Conservation (phyloP, 1,284 basidiomycete species). For the Singerocomus inundabilis region DNA sequence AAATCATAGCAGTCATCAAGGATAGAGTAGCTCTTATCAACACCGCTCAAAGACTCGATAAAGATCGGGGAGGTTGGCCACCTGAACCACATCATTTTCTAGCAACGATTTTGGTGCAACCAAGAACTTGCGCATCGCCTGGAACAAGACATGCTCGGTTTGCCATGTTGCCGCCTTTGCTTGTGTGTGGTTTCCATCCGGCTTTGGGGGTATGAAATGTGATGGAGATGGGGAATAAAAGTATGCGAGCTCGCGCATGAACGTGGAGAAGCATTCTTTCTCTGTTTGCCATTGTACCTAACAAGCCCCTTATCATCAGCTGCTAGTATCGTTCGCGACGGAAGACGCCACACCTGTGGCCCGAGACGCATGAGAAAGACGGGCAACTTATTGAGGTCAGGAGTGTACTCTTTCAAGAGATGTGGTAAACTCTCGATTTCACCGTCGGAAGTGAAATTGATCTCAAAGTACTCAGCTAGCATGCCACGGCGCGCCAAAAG, state of each 20-base stretch:
- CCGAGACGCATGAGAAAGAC: constrained; percentile 84
- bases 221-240: constrained; percentile 71
- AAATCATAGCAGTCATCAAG: constrained; percentile 4
- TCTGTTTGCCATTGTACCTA: constrained; percentile 91
- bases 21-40: constrained; percentile 35
- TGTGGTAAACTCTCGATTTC: constrained; percentile 76
- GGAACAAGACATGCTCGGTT: constrained; percentile 86
- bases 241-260: constrained; percentile 87
- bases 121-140: constrained; percentile 75
- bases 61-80: constrained; percentile 84
- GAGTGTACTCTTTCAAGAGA: constrained; percentile 81
- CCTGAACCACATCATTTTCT: constrained; percentile 77
- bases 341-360: constrained; percentile 57
- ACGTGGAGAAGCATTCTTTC: constrained; percentile 79
- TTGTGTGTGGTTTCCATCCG: constrained; percentile 37
- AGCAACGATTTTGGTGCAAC: constrained; percentile 67
- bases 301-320: background rate
- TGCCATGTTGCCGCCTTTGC: constrained; percentile 74
- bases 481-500: constrained; percentile 71
- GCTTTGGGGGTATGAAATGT: constrained; percentile 15
- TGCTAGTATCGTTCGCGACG: background rate
- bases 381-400: constrained; percentile 84
- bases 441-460: constrained; percentile 67
- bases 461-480: constrained; percentile 90
- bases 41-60: constrained; percentile 92